Base-by-base conservation (phyloP, 2,329 filamentous ascomycete genomes). In the Fusarium sp. region DNA sequence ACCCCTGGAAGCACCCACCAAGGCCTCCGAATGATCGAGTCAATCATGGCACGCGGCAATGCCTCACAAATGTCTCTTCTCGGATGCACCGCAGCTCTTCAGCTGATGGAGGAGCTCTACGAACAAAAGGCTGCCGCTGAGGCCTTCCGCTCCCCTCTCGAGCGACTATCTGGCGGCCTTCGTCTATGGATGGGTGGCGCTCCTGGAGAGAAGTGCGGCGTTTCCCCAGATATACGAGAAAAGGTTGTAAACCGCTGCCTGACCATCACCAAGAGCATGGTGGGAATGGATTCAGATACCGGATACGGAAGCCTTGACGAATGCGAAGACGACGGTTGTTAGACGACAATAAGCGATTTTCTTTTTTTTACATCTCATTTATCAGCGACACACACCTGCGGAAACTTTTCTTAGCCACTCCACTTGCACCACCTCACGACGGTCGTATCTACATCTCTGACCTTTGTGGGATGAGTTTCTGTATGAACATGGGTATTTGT, bases 291-390 rank as follows among this genome's bases (percentile, higher is more conserved):
- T 59, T 77, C 80, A 13, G 88, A 90, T 70, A 84, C 84, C 2
- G 88, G 88, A 9, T 89, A 89, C 75, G 86, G 82, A 47, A 88
- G 83, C 66, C 85, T 87, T 82, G 85, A 82, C 61, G 85, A 87
- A 42, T 79, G 79, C 50, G 83, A 83, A 42, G 80, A 78, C 16
- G 71, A 72, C 40, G 74, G 65, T 61, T 72, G 74, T 51, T 70
- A 71, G 62, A 72, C 37, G 60, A 66, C 49, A 34, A 55, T 34
- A 54, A 59, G 57, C 61, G 50, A 60, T 7, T 34, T 46, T 3
- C 23, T 34, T 44, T 47, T 30, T 33, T n/a, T 54, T 34, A 37
- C 31, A 36, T 57, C 45, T 51, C 16, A 50, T 57, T 57, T 31
- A 47, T 44, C 36, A 52, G 64, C 54, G 52, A 65, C 52, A 41